Base-by-base conservation (phyloP, 371 early-diverging fungal species). In the Fennellomyces sp. region DNA sequence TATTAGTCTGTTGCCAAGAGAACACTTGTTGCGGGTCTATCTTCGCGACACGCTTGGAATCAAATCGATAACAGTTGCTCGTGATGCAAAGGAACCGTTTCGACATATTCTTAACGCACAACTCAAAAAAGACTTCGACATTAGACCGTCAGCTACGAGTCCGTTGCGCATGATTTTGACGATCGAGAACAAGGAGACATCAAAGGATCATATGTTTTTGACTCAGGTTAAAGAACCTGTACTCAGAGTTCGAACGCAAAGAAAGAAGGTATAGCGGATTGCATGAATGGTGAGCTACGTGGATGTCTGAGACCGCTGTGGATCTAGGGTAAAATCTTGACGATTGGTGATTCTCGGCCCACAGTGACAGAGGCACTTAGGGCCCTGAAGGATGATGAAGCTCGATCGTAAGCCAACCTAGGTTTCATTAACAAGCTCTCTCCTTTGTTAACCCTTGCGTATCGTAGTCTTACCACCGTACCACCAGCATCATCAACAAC, bases 131-230 rank as follows among this genome's bases (percentile, higher is more conserved):
- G 50, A 60, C 33, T 69, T 68, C 10, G 71, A 71, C 1, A 27
- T 75, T 19, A 58, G 52, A 0, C 36, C 73, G 33, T 64, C 73
- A 48, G 65, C 70, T 33, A 47, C 35, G n/a, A 70, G 72, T 53
- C 13, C 60, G 6, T 75, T 91, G 23, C 72, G 73, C 41, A 78
- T 91, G 63, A 82, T 78, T 1, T 69, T 90, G 0, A 80, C 81
- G 3, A 70, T 86, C 45, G 76, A 74, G 6, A 91, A 91, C 62
- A 66, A 70, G 3, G 78, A 79, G 23, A 82, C 91, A 0, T 73
- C 75, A 13, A 62, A 73, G 7, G 90, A 90, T 47, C 90, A 85
- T 61, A 62, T 79, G 52, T 89, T 91, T 48, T 73, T 93, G 59
- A 81, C 87, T 5, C 71, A 69, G 23, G 79, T 87, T 29, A 75